A percentile compares a stretch with the other conserved stretches of the same genome.
These are phyloP conservation scores for Macrolepiota dolichaula DNA, from an alignment of 768 basidiomycete species.

Conservation along the genomic window DNA sequence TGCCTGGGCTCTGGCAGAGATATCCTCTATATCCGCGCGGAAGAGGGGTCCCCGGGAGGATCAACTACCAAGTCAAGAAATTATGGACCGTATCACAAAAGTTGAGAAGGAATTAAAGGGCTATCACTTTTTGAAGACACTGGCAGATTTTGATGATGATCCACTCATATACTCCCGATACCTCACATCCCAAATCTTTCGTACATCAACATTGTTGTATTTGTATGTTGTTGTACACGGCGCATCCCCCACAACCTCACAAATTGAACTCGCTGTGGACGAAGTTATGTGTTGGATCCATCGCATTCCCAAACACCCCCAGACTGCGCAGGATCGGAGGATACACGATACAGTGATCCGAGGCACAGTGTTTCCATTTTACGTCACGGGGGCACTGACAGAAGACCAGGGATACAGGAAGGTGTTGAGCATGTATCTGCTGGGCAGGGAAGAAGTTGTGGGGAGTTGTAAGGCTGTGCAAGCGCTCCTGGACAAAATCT, in stretches of 20 bases:
- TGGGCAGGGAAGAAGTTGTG: constrained; percentile 45
- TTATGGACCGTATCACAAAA: constrained; percentile 48
- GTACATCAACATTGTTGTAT: constrained; percentile 70
- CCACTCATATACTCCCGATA: constrained; percentile 32
- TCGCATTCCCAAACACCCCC: constrained; percentile 30
- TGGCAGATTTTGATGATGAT: constrained; percentile 17
- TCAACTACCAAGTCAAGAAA: constrained; percentile 53
- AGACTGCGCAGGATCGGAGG: constrained; percentile 14
- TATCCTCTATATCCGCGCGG: constrained; percentile 62
- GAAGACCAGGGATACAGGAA: constrained; percentile 40
- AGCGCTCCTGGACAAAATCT: constrained; percentile 53
- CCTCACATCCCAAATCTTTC: constrained; percentile 62
- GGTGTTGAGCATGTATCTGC: constrained; percentile 43
- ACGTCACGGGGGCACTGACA: constrained; percentile 68
- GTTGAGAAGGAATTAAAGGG: constrained; percentile 44
- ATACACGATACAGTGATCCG: constrained; percentile 57
- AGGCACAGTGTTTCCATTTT: constrained; percentile 77
- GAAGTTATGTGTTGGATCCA: constrained; percentile 50
- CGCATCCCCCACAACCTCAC: constrained; percentile 59
- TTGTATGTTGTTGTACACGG: constrained; percentile 76
- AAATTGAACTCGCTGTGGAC: constrained; percentile 54
- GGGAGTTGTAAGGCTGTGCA: constrained; percentile 62
- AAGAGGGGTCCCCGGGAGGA: constrained; percentile 47
- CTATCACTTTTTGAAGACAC: constrained; percentile 17
- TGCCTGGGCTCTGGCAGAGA: constrained; percentile 78